phyloP scores from a whole-genome alignment of 768 basidiomycete genomes.

The Lactifluus subvellereus region DNA sequence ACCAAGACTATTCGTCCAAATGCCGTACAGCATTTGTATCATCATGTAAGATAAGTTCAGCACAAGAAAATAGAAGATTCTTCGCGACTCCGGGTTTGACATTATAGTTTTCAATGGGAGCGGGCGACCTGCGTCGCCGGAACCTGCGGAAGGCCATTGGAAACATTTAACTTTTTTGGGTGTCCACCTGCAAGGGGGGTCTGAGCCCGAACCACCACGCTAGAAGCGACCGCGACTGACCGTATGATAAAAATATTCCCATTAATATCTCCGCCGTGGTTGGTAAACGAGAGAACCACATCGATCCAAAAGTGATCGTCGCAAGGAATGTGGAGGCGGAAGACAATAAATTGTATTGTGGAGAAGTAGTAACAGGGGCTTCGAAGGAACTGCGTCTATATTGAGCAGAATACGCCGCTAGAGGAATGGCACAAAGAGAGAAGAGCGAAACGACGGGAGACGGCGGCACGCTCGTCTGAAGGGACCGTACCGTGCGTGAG shows the following conservation, averaged over 20 bases:
- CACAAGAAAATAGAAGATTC: slow-evolving; percentile 95
- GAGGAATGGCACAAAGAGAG: slow-evolving; percentile 53
- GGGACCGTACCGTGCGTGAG: not conserved
- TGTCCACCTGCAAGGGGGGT: slow-evolving; percentile 14
- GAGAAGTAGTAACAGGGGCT: slow-evolving; percentile 44
- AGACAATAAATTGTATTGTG: slow-evolving; percentile 54
- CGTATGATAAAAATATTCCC: slow-evolving; percentile 55
- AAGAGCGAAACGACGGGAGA: slow-evolving; percentile 51
- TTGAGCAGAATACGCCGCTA: slow-evolving; percentile 57
- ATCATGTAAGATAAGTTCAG: slow-evolving; percentile 95
- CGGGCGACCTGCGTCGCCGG: slow-evolving; percentile 35
- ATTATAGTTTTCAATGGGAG: slow-evolving; percentile 86
- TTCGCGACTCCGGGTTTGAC: slow-evolving; percentile 85
- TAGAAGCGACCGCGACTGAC: slow-evolving; percentile 35
- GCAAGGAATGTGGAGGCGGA: slow-evolving; percentile 47
- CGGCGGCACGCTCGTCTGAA: slow-evolving; percentile 31
- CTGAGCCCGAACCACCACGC: not conserved
- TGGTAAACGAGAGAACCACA: slow-evolving; percentile 59
- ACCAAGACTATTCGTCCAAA: slow-evolving; percentile 96
- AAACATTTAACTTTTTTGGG: slow-evolving; percentile 18
- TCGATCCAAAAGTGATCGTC: slow-evolving; percentile 48
- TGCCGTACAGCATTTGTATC: slow-evolving; percentile 93
- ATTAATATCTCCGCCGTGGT: slow-evolving; percentile 56
- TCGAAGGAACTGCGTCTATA: slow-evolving; percentile 48
- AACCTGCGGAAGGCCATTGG: slow-evolving; percentile 25